These are phyloP conservation scores for Corymbia citriodora DNA, from an alignment of 441 rosid species.

Conservation along the genomic window DNA sequence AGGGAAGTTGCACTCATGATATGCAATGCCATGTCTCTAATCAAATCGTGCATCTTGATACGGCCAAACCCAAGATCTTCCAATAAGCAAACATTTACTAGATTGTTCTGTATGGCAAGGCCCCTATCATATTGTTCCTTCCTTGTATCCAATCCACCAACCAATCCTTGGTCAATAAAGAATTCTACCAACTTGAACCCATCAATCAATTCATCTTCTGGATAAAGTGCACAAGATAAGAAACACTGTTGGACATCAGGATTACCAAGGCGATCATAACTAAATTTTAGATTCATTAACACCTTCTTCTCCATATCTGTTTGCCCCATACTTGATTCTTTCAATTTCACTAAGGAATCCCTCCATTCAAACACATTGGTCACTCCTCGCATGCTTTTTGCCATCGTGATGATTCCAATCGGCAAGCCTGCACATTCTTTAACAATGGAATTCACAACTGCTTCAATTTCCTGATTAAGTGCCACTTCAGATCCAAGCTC, in stretches of 20 bases:
- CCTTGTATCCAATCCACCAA: background rate
- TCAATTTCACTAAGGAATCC: background rate
- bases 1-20: too few relatives aligned
- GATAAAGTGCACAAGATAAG: conserved; percentile 16
- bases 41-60: background rate
- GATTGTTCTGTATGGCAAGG: background rate
- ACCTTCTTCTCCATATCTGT: conserved; percentile 5
- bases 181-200: conserved; percentile 5
- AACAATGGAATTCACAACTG: background rate
- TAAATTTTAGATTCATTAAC: background rate
- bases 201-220: background rate
- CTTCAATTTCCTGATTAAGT: background rate
- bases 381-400: conserved; percentile 2
- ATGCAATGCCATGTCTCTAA: background rate
- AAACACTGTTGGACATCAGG: background rate
- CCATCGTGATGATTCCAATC: conserved; percentile 9
- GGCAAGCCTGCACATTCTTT: conserved; percentile 18
- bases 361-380: background rate
- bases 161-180: conserved; percentile 2
- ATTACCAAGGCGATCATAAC: conserved; percentile 2
- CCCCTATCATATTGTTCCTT: background rate
- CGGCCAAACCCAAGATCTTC: background rate
- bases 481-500: background rate
- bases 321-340: background rate
- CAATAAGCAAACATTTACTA: conserved; percentile 5